Evolutionary conservation across 768 basidiomycete species (phyloP), one percentile per base, ranked within the genome.

Genomic region (Agaricus blazei): DNA sequence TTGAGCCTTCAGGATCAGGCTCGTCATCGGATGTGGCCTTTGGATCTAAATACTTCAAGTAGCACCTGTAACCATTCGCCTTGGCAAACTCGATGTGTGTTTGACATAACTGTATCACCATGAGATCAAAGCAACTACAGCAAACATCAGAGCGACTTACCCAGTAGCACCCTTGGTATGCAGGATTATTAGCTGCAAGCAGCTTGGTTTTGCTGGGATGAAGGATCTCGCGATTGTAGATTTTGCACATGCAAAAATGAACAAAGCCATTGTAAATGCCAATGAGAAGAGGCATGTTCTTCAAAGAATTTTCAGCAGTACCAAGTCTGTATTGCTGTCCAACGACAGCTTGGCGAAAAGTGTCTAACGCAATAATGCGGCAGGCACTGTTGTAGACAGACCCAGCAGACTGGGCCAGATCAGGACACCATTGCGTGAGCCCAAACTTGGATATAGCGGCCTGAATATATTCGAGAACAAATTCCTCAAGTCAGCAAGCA

Each of bases 201-300:
- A 5, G 31, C 31, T 31, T 31, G 9, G 31, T 31, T 9, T 31
- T 31, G 31, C 31, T 9, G 5, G 31, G 31, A 31, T 31, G 9
- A 5, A 31, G 31, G 5, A 31, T 31, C 31, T 31, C 31, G 4
- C 41, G 41, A 43, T 43, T 14, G 24, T 4, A 31, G 31, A 4
- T 31, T 31, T 31, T 31, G 5, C 31, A 5, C 31, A 9, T 5
- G 9, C 31, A 50, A 44, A 52, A 52, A 49, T 58, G 57, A 45
- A 58, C 59, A 14, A 62, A 45, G 34, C 60, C 59, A 40, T 62
- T 57, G 48, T 59, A 62, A 19, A 62, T 36, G 23, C 56, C 53
- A 44, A 48, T 31, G 14, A 55, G 24, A 19, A 48, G 7, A 41
- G 11, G 14, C 31, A 48, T 31, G 31, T 31, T 9, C 31, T 9